These are phyloP conservation scores for Pholiota microspora DNA, from an alignment of 768 basidiomycete genomes.

Conservation along the genomic window DNA sequence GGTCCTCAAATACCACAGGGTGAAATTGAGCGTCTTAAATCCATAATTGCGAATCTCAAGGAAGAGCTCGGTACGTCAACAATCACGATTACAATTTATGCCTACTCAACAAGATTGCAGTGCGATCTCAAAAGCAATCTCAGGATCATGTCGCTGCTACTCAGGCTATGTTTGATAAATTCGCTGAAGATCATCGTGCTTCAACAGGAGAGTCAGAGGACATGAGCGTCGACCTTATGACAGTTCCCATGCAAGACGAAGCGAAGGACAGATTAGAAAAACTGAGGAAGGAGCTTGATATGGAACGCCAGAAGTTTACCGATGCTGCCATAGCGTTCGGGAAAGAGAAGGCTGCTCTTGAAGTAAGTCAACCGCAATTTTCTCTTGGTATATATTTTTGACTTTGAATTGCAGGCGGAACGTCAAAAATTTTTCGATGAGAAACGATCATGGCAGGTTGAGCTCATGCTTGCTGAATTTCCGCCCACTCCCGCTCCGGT, in stretches of 20 bases:
- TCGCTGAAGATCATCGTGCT: constrained; percentile 43
- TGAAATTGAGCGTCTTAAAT: constrained; percentile 51
- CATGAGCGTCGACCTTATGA: constrained; percentile 52
- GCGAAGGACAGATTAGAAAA: constrained; percentile 53
- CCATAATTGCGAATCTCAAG: constrained; percentile 47
- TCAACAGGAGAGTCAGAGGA: constrained; percentile 35
- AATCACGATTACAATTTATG: background rate
- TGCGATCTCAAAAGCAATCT: constrained; percentile 44
- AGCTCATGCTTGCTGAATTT: constrained; percentile 57
- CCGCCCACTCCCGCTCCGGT: constrained; percentile 41
- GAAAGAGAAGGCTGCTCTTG: constrained; percentile 61
- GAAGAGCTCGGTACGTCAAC: constrained; percentile 53
- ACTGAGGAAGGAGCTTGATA: constrained; percentile 56
- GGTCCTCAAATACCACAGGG: constrained; percentile 26
- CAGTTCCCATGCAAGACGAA: constrained; percentile 49
- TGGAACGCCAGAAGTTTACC: constrained; percentile 62
- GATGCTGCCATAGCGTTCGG: constrained; percentile 62
- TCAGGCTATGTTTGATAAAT: constrained; percentile 54
- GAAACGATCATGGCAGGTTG: constrained; percentile 70
- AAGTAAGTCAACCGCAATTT: constrained; percentile 40
- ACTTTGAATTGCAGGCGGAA: constrained; percentile 47
- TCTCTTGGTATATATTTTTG: background rate
- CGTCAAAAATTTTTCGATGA: constrained; percentile 62
- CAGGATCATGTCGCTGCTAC: constrained; percentile 40
- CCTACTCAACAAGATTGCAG: constrained; percentile 9